Base-by-base conservation (phyloP, 1,284 basidiomycete genomes). In the Pseudozyma flocculosa region DNA sequence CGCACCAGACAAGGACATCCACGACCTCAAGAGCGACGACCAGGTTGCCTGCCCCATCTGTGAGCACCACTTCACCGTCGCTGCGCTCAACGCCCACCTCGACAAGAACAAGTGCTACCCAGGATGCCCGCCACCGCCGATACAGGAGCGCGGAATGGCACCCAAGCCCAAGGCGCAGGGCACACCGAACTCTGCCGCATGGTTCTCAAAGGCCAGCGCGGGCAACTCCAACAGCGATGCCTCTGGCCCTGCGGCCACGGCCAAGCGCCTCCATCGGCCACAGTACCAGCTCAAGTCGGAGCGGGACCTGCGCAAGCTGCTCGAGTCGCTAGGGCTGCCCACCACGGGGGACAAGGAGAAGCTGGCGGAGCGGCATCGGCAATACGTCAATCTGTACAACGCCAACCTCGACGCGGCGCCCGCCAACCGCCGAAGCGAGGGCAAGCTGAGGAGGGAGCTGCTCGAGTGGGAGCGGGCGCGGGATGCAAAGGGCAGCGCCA, bases 341-440 rank as follows among this genome's bases (percentile, higher is more conserved):
- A 59, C 58, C 3, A 40, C 53, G 9, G 74, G 74, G 7, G 48
- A 51, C 18, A 56, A 55, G 7, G 71, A 72, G 22, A 58, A 53
- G 30, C 34, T 73, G 34, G 46, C 68, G 9, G 69, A 73, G 40
- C 50, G 74, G 2, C 73, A 75, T 40, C 61, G 71, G 2, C 70
- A 75, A 24, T 76, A 72, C 72, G 50, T 76, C 48, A 75, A 74
- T 46, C 45, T 75, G 19, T 76, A 61, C 52, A 76, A 76, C 45
- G 72, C 69, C 36, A 76, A 76, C 34, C 59, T 76, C 13, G 74
- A 76, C 43, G 68, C 74, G 11, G 59, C 69, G 1, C 64, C 62
- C 17, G 62, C 54, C 11, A 47, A 65, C 19, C 64, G 69, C 18
- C 54, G 53, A 18, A 53, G 45, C 13, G 34, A 50, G 14, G 15